Percentiles rank a stretch among this genome's conserved stretches.
Evolutionary conservation across 129 eudicot genomes (phyloP).

Genomic region (Gnaphalium uliginosum): DNA sequence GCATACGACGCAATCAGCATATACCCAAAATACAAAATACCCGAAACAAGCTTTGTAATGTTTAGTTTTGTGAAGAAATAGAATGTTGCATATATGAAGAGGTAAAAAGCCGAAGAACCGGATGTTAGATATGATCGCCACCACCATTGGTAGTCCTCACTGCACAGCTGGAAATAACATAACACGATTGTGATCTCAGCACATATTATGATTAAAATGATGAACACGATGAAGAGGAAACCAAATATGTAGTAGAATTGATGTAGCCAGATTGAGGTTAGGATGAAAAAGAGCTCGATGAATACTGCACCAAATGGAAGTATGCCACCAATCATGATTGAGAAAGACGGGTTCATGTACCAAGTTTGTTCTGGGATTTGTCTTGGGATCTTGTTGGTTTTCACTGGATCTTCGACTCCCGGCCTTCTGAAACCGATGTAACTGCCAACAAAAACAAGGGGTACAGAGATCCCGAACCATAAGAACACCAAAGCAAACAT

Average conservation of each 20-base stretch:
- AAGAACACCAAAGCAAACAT: slow-evolving; percentile 47
- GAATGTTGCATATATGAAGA: slow-evolving; percentile 48
- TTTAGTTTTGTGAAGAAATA: slow-evolving; percentile 58
- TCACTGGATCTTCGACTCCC: slow-evolving; percentile 46
- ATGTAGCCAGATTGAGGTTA: slow-evolving; percentile 53
- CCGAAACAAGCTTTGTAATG: slow-evolving; percentile 47
- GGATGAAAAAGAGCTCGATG: slow-evolving; percentile 56
- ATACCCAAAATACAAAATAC: slow-evolving; percentile 55
- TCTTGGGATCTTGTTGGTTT: slow-evolving; percentile 50
- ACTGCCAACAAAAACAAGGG: slow-evolving; percentile 52
- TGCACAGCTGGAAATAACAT: slow-evolving; percentile 63
- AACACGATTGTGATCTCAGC: slow-evolving; percentile 57
- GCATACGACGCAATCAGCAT: slow-evolving; percentile 56
- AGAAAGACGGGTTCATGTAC: slow-evolving; percentile 51
- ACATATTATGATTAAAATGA: slow-evolving; percentile 45
- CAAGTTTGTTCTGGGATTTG: slow-evolving; percentile 58
- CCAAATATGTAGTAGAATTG: slow-evolving; percentile 61
- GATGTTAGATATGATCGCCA: slow-evolving; percentile 64
- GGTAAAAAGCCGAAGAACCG: slow-evolving; percentile 57
- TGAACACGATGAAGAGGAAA: slow-evolving; percentile 49
- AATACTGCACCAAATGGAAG: slow-evolving; percentile 60
- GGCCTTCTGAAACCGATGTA: slow-evolving; percentile 49
- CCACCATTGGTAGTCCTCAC: slow-evolving; percentile 67
- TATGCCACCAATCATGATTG: slow-evolving; percentile 52
- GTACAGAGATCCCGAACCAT: slow-evolving; percentile 55